Conservation (phyloP, 495 filamentous ascomycete species). For the Aspergillus ellipticus region DNA sequence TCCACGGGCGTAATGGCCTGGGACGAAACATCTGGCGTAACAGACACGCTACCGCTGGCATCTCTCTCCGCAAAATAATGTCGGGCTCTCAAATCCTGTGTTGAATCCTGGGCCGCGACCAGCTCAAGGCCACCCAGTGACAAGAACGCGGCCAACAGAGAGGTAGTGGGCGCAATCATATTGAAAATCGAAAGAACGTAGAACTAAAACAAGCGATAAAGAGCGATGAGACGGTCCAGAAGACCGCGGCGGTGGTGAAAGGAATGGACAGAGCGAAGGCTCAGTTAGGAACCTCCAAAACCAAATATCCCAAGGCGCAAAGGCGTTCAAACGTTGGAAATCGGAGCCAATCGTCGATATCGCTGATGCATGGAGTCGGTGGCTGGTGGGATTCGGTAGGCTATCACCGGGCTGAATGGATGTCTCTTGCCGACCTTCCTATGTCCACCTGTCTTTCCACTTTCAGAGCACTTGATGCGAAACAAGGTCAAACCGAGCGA, state of each 20-base stretch:
- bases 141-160: constrained; percentile 30
- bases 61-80: constrained; percentile 47
- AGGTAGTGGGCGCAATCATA: constrained; percentile 30
- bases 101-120: constrained; percentile 30
- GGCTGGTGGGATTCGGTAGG: constrained; percentile 10
- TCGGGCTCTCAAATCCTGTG: constrained; percentile 35
- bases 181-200: constrained; percentile 19
- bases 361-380: constrained; percentile 11
- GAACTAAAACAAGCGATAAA: constrained; percentile 20
- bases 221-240: constrained; percentile 10
- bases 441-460: constrained; percentile 2
- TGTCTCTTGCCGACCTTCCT: constrained; percentile 1
- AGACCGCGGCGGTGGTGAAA: constrained; percentile 12
- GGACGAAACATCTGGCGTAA: neutral
- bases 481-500: neutral
- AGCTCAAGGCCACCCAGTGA: constrained; percentile 37
- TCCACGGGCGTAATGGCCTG: neutral
- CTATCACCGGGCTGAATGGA: neutral
- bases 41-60: constrained; percentile 19
- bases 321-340: constrained; percentile 11
- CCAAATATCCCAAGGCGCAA: neutral
- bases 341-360: constrained; percentile 5
- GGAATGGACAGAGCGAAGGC: constrained; percentile 25
- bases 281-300: constrained; percentile 12
- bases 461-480: neutral